Evolutionary conservation across 2,329 filamentous ascomycete species (phyloP).

Genomic region (Juglanconis sp.): DNA sequence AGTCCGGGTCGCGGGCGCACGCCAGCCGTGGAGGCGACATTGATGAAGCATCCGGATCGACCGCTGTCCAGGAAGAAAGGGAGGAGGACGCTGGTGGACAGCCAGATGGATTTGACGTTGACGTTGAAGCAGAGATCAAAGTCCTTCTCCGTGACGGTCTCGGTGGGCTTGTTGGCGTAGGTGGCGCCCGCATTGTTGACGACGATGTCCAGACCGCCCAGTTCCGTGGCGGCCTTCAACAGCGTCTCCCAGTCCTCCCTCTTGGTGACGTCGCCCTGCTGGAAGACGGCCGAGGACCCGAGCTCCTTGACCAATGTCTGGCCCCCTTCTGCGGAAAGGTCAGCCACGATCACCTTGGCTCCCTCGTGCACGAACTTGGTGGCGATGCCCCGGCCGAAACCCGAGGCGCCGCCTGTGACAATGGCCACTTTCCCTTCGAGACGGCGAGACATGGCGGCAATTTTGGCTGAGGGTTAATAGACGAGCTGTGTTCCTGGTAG

Average conservation of each 20-base stretch:
- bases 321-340: conserved; percentile 47
- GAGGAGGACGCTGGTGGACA: conserved; percentile 56
- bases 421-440: conserved; percentile 54
- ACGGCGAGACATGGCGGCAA: conserved; percentile 25
- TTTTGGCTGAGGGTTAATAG: background rate
- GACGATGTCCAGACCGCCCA: conserved; percentile 53
- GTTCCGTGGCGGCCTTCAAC: conserved; percentile 41
- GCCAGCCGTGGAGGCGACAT: conserved; percentile 63
- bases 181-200: conserved; percentile 61
- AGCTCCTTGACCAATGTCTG: conserved; percentile 40
- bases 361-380: conserved; percentile 28
- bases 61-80: conserved; percentile 58
- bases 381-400: conserved; percentile 55
- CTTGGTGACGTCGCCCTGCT: conserved; percentile 47
- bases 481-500: too few species aligned
- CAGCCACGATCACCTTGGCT: conserved; percentile 32
- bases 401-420: conserved; percentile 52
- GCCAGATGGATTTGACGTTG: conserved; percentile 66
- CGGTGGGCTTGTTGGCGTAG: conserved; percentile 60
- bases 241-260: conserved; percentile 51
- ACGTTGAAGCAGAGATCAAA: conserved; percentile 66
- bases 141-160: conserved; percentile 61
- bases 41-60: conserved; percentile 59
- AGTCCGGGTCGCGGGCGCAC: conserved; percentile 58
- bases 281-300: conserved; percentile 37